These are phyloP conservation scores for Boletus fagicola DNA, from an alignment of 768 basidiomycete genomes.

Conservation along the genomic window DNA sequence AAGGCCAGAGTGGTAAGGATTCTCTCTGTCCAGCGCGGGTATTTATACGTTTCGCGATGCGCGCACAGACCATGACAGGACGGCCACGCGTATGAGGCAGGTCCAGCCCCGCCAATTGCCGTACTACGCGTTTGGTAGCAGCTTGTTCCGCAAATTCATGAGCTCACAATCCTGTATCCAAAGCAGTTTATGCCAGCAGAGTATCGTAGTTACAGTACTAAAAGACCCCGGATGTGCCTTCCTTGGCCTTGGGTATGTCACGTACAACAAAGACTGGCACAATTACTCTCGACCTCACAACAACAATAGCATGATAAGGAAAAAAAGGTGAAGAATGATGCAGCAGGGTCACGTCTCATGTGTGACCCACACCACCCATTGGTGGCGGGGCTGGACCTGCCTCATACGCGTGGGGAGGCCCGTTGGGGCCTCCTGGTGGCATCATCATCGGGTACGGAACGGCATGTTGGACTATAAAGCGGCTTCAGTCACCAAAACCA, in stretches of 20 bases:
- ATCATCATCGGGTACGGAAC: constrained; percentile 91
- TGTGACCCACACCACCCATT: constrained; percentile 72
- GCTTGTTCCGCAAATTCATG: neutral
- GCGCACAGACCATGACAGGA: constrained; percentile 23
- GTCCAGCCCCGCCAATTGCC: no score
- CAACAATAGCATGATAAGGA: constrained; percentile 20
- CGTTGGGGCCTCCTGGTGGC: constrained; percentile 62
- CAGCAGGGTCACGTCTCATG: constrained; percentile 36
- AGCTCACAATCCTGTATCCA: constrained; percentile 18
- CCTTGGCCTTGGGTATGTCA: constrained; percentile 18
- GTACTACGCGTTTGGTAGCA: no score
- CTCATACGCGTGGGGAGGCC: constrained; percentile 73
- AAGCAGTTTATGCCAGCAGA: constrained; percentile 28
- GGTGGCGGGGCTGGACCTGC: constrained; percentile 65
- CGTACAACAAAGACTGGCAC: constrained; percentile 31
- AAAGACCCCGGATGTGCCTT: constrained; percentile 10
- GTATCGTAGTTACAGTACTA: constrained; percentile 29
- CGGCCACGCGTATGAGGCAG: no score
- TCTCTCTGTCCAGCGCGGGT: rapidly evolving
- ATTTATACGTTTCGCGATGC: constrained; percentile 7
- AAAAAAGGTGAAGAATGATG: constrained; percentile 11
- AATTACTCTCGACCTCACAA: constrained; percentile 28
- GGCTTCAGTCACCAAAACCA: constrained; percentile 28
- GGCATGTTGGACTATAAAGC: constrained; percentile 72
- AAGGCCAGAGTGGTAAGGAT: constrained; percentile 43